Evolutionary conservation across 2,329 filamentous ascomycete species (phyloP), one percentile per base, ranked within the genome.

Genomic region (Diatrype stigma): DNA sequence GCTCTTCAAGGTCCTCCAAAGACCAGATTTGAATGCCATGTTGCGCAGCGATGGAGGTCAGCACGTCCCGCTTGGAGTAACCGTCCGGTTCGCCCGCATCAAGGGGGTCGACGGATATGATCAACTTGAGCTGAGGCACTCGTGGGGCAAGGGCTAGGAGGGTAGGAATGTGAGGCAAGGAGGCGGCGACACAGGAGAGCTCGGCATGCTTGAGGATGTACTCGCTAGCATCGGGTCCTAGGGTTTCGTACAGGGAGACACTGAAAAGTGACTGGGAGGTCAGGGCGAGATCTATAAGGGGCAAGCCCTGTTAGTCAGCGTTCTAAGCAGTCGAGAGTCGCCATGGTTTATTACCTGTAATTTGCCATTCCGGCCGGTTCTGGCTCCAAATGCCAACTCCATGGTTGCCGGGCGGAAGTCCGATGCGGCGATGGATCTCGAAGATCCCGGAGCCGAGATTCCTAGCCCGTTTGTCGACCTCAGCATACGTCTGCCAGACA

Each of bases 211-310:
- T 95, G 74, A 97, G 87, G 70, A 99, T 96, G 73, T 89, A 97
- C 73, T 97, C 91, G 51, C 89, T 92, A 2, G 92, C 84, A 59
- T 96, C 90, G 12, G 93, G 87, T 10, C 93, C 93, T 5, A 99
- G 82, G 12, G 93, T 96, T 70, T 97, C 94, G 75, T 99, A 99
- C 47, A 99, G 86, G 5, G 93, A 96, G 50, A 99, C 91, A 21
- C 87, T 89, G 72, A 80, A 97, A 28, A 97, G 82, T 7, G 87
- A 83, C 70, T 97, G 94, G 12, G 91, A 94, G 73, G 89, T 84
- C 67, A 89, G 86, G 37, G 84, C 94, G 64, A 97, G 75, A 76
- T 97, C 93, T 90, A 51, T 23, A 23, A 21, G 12, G 8, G 26
- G 22, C 40, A 2, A 19, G 6, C 19, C 34, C 44, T 26, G 48